These are phyloP conservation scores for Pestalotiopsis sp. DNA, from an alignment of 2,329 filamentous ascomycete species.

Conservation along the genomic window DNA sequence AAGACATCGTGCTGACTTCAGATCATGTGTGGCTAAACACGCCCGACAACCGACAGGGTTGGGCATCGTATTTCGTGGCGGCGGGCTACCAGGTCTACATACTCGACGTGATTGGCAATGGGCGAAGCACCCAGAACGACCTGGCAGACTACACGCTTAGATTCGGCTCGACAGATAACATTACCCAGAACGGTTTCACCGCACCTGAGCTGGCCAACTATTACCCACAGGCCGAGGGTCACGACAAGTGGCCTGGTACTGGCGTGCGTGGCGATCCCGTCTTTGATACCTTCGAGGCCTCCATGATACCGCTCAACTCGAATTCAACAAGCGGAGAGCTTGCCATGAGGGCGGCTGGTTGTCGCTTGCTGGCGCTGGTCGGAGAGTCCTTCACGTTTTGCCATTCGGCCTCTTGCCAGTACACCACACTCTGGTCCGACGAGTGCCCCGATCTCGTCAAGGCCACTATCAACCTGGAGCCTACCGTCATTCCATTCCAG, in stretches of 20 bases:
- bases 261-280: conserved; percentile 11
- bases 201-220: conserved; percentile 18
- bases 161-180: conserved; percentile 24
- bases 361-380: conserved; percentile 4
- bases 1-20: neutral
- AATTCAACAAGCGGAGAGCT: conserved; percentile 14
- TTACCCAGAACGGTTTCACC: conserved; percentile 29
- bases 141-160: conserved; percentile 23
- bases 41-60: conserved; percentile 47
- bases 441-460: conserved; percentile 11
- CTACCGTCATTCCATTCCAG: conserved; percentile 12
- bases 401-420: conserved; percentile 12
- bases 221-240: conserved; percentile 37
- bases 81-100: conserved; percentile 50
- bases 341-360: conserved; percentile 14
- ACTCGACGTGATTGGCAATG: conserved; percentile 27
- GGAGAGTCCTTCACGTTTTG: conserved; percentile 10
- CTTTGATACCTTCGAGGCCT: conserved; percentile 15
- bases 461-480: conserved; percentile 15
- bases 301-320: conserved; percentile 11
- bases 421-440: conserved; percentile 12
- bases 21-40: conserved; percentile 47
- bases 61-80: conserved; percentile 48
- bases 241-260: conserved; percentile 39
- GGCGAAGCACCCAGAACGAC: conserved; percentile 24